Evolutionary conservation across 345 rosid species (phyloP).

Genomic region (Moricandia moricandioides): DNA sequence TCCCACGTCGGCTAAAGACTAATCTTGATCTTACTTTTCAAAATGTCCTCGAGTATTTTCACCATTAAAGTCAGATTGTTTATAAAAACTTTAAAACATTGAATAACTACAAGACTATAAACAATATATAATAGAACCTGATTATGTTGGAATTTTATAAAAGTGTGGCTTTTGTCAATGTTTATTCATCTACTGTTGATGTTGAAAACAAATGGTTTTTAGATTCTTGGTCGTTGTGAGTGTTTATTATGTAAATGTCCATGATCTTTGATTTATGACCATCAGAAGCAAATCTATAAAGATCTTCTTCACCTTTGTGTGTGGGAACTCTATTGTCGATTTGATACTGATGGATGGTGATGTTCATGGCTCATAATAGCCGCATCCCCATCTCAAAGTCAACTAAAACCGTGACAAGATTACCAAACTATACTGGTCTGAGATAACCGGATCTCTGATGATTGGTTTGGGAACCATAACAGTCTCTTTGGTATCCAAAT

Average conservation of each 20-base stretch:
- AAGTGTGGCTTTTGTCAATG: background rate
- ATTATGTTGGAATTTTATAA: constrained; percentile 10
- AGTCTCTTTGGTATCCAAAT: background rate
- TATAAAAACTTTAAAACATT: background rate
- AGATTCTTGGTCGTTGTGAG: constrained; percentile 18
- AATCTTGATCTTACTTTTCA: constrained; percentile 9
- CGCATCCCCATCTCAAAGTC: constrained; percentile 20
- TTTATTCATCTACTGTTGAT: constrained; percentile 20
- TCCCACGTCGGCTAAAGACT: constrained; percentile 11
- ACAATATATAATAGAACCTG: background rate
- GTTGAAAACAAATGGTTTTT: background rate
- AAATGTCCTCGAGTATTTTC: constrained; percentile 12
- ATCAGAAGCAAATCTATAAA: constrained; percentile 32
- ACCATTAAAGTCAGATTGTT: background rate
- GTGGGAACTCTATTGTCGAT: constrained; percentile 23
- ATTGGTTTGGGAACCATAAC: background rate
- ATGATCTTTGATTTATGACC: constrained; percentile 22
- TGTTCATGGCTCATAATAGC: constrained; percentile 26
- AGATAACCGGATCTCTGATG: background rate
- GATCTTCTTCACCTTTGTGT: constrained; percentile 24
- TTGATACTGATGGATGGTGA: constrained; percentile 23
- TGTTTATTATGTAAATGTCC: background rate
- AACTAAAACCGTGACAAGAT: constrained; percentile 8
- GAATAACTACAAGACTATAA: background rate
- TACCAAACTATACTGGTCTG: background rate